Evolutionary conservation across 2,329 filamentous ascomycete species (phyloP).

Genomic region (Arthrobotrys megalospora): DNA sequence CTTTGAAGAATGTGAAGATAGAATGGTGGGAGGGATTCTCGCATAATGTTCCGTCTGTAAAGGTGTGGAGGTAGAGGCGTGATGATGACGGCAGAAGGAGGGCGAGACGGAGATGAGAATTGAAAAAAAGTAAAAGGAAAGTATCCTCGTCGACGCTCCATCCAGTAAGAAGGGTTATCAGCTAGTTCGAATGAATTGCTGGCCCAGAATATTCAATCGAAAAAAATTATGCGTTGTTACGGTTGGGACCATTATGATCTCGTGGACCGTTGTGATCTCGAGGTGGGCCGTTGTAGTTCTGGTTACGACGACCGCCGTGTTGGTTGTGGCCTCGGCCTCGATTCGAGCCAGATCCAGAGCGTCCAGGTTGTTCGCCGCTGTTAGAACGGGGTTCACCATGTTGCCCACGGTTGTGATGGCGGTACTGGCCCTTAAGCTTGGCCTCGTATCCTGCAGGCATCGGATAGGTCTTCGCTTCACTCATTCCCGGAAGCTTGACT

Average conservation of each 20-base stretch:
- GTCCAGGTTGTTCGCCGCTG: conserved; percentile 15
- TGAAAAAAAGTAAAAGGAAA: background rate
- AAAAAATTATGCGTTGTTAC: conserved; percentile 4
- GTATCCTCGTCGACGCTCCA: no score
- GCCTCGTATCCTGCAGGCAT: conserved; percentile 38
- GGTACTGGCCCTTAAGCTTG: conserved; percentile 34
- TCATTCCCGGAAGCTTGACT: conserved; percentile 44
- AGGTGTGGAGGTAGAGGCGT: background rate
- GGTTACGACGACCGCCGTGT: conserved; percentile 23
- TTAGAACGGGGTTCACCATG: conserved; percentile 28
- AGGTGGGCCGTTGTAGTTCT: conserved; percentile 6
- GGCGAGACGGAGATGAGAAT: background rate
- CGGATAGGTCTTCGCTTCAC: conserved; percentile 13
- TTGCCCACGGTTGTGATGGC: conserved; percentile 19
- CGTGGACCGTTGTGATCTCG: conserved; percentile 8
- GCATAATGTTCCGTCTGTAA: background rate
- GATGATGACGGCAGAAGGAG: background rate
- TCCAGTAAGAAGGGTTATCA: no score
- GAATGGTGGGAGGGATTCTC: background rate
- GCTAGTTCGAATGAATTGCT: no score
- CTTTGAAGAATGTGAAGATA: background rate
- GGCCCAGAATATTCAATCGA: no score
- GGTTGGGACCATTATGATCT: conserved; percentile 3
- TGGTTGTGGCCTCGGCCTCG: conserved; percentile 26
- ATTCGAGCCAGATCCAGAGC: conserved; percentile 6